Conservation (phyloP, 129 eudicot genomes). For the Flaveria linearis region DNA sequence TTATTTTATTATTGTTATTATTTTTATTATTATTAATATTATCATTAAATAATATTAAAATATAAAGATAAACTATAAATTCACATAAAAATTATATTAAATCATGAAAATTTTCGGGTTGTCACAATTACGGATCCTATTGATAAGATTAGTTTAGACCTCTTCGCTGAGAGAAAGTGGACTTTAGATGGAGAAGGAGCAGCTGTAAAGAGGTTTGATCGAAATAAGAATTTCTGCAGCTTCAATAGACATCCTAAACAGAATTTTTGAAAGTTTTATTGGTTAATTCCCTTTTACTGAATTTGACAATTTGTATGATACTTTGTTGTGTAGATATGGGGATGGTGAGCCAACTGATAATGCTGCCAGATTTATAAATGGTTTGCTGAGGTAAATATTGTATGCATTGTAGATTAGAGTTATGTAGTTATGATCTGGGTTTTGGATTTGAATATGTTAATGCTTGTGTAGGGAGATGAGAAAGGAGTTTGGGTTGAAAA, state of each 20-base stretch:
- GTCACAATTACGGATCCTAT: conserved; percentile 14
- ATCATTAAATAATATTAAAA: no score
- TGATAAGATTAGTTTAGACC: not conserved
- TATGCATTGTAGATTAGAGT: not conserved
- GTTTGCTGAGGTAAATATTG: conserved; percentile 74
- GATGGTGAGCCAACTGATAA: conserved; percentile 99
- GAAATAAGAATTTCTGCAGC: not conserved
- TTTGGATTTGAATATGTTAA: no score
- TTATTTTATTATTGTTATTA: no score
- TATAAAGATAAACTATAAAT: no score
- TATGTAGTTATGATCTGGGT: conserved; percentile 10
- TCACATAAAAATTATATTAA: no score
- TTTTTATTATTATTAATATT: no score
- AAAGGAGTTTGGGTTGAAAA: no score
- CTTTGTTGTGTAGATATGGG: conserved; percentile 67
- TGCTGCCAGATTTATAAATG: conserved; percentile 92
- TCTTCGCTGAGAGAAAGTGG: conserved; percentile 7
- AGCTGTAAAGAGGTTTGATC: conserved; percentile 10
- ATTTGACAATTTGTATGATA: conserved; percentile 12
- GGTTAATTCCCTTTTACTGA: conserved; percentile 10
- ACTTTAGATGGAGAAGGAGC: not conserved
- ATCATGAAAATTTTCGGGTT: no score
- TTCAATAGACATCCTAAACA: not conserved
- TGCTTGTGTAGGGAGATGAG: no score
- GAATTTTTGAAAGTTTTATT: conserved; percentile 7